Evolutionary conservation across 495 filamentous ascomycete species (phyloP).

Genomic region (Hypoxylon trugodes): DNA sequence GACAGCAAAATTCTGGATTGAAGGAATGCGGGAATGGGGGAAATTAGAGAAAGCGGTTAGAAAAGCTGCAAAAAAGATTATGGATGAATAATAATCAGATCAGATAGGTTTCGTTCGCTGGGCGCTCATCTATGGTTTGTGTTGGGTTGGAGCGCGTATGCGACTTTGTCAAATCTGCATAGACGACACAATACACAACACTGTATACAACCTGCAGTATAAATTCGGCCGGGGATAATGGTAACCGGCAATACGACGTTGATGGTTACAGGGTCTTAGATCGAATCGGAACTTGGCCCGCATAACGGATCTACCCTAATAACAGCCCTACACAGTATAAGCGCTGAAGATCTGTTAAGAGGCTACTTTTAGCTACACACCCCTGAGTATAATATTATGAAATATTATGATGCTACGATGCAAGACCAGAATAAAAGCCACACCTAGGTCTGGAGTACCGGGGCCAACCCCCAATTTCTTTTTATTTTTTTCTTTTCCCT

Average conservation of each 20-base stretch:
- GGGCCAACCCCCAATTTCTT: background rate
- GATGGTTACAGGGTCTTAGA: conserved; percentile 19
- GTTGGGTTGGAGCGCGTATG: conserved; percentile 27
- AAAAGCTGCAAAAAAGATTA: conserved; percentile 27
- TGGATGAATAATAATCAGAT: conserved; percentile 16
- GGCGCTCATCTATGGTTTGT: conserved; percentile 3
- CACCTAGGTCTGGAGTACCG: conserved; percentile 36
- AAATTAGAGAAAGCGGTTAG: background rate
- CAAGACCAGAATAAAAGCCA: conserved; percentile 15
- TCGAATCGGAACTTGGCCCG: conserved; percentile 30
- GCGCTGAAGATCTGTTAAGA: conserved; percentile 5
- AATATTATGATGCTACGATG: conserved; percentile 12
- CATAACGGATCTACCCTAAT: conserved; percentile 26
- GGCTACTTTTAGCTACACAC: conserved; percentile 19
- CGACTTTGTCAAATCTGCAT: conserved; percentile 17
- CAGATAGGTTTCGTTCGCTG: conserved; percentile 2
- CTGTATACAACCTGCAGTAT: too few relatives aligned
- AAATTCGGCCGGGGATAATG: conserved; percentile 18
- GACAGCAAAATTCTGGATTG: conserved; percentile 31
- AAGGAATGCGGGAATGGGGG: conserved; percentile 40
- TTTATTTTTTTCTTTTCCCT: too few relatives aligned
- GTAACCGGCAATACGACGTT: conserved; percentile 29
- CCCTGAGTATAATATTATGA: conserved; percentile 2
- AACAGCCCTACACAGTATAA: conserved; percentile 9
- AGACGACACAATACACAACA: background rate